Evolutionary conservation across 805 yeast genomes (phyloP).

Genomic region (Spencermartinsiella europaea): DNA sequence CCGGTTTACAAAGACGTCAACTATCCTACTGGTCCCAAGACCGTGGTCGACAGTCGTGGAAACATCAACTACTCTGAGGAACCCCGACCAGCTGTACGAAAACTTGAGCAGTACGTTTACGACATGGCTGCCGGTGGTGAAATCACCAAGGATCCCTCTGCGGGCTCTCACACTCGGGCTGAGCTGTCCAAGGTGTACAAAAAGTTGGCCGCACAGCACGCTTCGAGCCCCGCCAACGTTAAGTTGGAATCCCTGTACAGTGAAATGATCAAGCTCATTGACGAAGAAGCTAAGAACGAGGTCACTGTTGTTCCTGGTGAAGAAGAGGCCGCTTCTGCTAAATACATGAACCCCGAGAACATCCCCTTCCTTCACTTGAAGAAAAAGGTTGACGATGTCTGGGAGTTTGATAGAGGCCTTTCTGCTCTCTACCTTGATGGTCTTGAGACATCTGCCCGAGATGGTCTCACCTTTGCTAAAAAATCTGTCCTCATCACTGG

Average conservation of each 20-base stretch:
- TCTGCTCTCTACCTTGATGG: conserved; percentile 82
- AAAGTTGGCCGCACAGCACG: conserved; percentile 56
- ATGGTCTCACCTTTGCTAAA: conserved; percentile 85
- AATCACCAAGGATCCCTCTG: conserved; percentile 67
- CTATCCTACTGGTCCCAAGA: conserved; percentile 92
- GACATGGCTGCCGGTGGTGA: conserved; percentile 96
- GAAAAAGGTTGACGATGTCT: conserved; percentile 65
- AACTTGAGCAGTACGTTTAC: conserved; percentile 89
- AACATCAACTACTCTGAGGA: conserved; percentile 78
- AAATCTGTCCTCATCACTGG: conserved; percentile 92
- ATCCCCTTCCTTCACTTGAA: conserved; percentile 93
- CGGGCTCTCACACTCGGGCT: conserved; percentile 52
- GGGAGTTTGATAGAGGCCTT: conserved; percentile 78
- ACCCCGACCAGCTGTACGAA: conserved; percentile 85
- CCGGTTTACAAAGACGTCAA: conserved; percentile 96
- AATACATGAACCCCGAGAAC: conserved; percentile 38
- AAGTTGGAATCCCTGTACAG: conserved; percentile 40
- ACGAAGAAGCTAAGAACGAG: conserved; percentile 46
- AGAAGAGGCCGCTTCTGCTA: conserved; percentile 18
- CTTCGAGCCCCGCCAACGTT: conserved; percentile 48
- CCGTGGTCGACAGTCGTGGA: conserved; percentile 83
- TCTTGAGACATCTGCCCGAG: conserved; percentile 88
- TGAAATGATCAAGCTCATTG: conserved; percentile 30
- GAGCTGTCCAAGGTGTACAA: conserved; percentile 79
- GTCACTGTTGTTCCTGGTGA: conserved; percentile 45